Conservation (phyloP, 441 rosid species). For the Pelargonium fulgidum region DNA sequence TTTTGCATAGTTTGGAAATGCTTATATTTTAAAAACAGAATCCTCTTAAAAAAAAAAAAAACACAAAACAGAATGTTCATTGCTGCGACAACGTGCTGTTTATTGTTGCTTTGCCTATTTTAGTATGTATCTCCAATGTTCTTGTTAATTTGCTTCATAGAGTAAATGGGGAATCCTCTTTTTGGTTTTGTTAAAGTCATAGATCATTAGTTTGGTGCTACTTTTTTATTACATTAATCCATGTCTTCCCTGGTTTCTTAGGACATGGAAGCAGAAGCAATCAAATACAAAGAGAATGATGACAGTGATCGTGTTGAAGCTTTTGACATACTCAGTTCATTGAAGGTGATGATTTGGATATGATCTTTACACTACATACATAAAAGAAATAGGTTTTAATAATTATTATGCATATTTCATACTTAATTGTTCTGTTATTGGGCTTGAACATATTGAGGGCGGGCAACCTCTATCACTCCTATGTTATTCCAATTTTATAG, state of each 20-base stretch:
- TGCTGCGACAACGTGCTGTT: too few relatives aligned
- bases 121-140: too few relatives aligned
- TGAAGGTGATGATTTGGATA: slow-evolving; percentile 44
- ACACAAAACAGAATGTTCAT: too few relatives aligned
- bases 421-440: not conserved
- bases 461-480: not conserved
- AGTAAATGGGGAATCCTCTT: too few relatives aligned
- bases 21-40: too few relatives aligned
- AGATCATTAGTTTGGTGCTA: too few relatives aligned
- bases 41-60: too few relatives aligned
- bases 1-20: too few relatives aligned
- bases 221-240: slow-evolving; percentile 1
- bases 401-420: slow-evolving; percentile 10
- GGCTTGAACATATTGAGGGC: not conserved
- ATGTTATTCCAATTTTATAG: not conserved
- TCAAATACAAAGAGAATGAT: slow-evolving; percentile 44
- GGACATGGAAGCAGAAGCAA: slow-evolving; percentile 61
- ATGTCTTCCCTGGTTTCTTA: slow-evolving; percentile 25
- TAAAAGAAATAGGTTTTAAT: slow-evolving; percentile 7
- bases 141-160: too few relatives aligned
- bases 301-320: slow-evolving; percentile 37
- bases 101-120: too few relatives aligned
- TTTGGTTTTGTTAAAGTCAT: too few relatives aligned
- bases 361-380: slow-evolving; percentile 9
- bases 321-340: slow-evolving; percentile 47